phyloP scores from a whole-genome alignment of 1,139 yeast genomes.

The Groenewaldozyma auringiensis region DNA sequence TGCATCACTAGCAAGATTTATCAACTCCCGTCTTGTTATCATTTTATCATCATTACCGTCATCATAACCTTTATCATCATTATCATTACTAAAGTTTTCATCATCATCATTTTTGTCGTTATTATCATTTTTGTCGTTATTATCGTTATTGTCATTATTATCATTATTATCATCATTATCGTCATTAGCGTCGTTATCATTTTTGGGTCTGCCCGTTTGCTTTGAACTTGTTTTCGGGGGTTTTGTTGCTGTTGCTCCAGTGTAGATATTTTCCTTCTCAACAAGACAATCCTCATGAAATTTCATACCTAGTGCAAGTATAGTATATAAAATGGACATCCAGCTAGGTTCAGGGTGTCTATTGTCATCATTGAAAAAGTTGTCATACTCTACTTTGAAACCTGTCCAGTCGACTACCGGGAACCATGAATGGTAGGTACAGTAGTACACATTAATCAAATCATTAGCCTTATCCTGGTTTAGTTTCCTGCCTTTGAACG shows the following conservation, averaged over 20 bases:
- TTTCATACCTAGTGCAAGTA: constrained; percentile 23
- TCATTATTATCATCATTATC: not conserved
- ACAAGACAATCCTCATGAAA: constrained; percentile 9
- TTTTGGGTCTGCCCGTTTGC: not conserved
- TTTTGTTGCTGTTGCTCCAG: not conserved
- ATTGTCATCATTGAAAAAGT: constrained; percentile 10
- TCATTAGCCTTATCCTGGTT: constrained; percentile 3
- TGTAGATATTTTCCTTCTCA: not conserved
- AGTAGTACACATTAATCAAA: constrained; percentile 11
- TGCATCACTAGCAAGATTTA: not conserved
- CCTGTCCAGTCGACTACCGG: constrained; percentile 23
- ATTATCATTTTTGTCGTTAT: not conserved
- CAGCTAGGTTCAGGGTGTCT: not conserved
- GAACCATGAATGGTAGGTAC: constrained; percentile 22
- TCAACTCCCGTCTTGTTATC: not conserved
- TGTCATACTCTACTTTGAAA: constrained; percentile 13
- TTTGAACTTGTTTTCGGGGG: not conserved
- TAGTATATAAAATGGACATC: constrained; percentile 17
- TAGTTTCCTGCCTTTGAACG: not conserved
- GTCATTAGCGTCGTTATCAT: constrained; percentile 3
- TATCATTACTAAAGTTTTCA: not conserved
- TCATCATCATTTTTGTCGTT: not conserved
- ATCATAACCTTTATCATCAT: not conserved
- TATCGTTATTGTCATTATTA: constrained; percentile 1
- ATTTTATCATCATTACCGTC: not conserved